Evolutionary conservation across 2,329 filamentous ascomycete species (phyloP), one percentile per base, ranked within the genome.

Genomic region (Epichloe brachyelytri): DNA sequence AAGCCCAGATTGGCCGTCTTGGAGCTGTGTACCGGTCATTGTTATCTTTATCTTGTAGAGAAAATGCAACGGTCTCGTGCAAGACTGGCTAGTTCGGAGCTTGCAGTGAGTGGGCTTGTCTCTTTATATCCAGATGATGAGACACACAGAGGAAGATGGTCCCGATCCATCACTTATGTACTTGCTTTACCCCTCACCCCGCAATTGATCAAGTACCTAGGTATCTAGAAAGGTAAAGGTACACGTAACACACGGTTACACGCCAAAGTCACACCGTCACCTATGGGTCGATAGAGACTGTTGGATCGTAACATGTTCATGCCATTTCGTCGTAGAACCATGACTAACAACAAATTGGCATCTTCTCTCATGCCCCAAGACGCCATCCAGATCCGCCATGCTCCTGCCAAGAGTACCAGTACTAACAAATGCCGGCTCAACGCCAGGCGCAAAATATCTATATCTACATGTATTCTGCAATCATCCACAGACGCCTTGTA

Each of bases 1-100:
- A 19, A 88, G 72, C 46, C 72, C 76, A 1, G 77, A 67, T 57
- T 75, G 71, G 48, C 63, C 63, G 14, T 65, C 57, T 30, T 56
- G 58, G 6, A 65, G 53, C 17, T 56, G 59, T 3, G 56, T 53
- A 50, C 58, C 58, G 3, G 67, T 62, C 68, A 71, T 71, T 34
- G 20, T 36, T 6, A 1, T 20, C 40, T 20, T 26, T 26, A 26
- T 26, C 26, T 26, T 8, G 2, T 8, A 26, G 26, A 3, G 26
- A 26, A 8, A 26, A 26, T 8, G 26, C 26, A 26, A 26, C 2
- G 1, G 26, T 26, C 26, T 26, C 26, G 2, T 26, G 26, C 26
- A 26, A 26, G 26, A 26, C 26, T 26, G 26, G 26, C 26, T 26
- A 26, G 26, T 26, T 26, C 2, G 26, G 26, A 26, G 26, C 26